Evolutionary conservation across 768 basidiomycete species (phyloP).

Genomic region (Suillus spraguei): DNA sequence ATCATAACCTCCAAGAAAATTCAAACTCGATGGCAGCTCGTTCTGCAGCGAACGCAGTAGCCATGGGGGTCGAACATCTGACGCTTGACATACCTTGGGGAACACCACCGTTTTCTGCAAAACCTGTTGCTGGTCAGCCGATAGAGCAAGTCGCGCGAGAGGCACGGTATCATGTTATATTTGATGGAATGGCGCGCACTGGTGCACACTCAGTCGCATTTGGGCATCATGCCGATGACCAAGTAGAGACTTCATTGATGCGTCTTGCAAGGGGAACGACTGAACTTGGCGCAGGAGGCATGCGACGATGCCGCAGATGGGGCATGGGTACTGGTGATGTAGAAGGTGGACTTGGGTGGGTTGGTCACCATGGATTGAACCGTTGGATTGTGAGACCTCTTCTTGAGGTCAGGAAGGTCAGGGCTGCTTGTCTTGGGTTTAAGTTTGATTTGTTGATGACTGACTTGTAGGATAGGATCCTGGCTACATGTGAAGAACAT

Average conservation of each 20-base stretch:
- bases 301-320: conserved; percentile 69
- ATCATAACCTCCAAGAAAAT: conserved; percentile 67
- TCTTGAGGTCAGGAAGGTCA: conserved; percentile 68
- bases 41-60: conserved; percentile 45
- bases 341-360: conserved; percentile 38
- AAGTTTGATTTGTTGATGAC: conserved; percentile 10
- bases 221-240: conserved; percentile 83
- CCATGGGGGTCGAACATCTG: conserved; percentile 48
- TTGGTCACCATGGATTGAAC: conserved; percentile 59
- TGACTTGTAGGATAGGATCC: conserved; percentile 65
- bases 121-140: conserved; percentile 40
- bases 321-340: conserved; percentile 64
- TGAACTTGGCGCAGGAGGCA: conserved; percentile 61
- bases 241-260: conserved; percentile 80
- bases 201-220: conserved; percentile 53
- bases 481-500: conserved; percentile 74
- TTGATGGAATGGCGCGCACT: conserved; percentile 44
- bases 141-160: conserved; percentile 61
- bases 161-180: conserved; percentile 58
- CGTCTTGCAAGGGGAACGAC: conserved; percentile 63
- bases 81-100: conserved; percentile 61
- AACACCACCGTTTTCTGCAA: conserved; percentile 47
- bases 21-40: conserved; percentile 57
- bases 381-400: conserved; percentile 76
- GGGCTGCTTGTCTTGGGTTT: conserved; percentile 1